Evolutionary conservation across 352 stramenopile genomes (phyloP).

Genomic region (Aphanomyces stellatus): DNA sequence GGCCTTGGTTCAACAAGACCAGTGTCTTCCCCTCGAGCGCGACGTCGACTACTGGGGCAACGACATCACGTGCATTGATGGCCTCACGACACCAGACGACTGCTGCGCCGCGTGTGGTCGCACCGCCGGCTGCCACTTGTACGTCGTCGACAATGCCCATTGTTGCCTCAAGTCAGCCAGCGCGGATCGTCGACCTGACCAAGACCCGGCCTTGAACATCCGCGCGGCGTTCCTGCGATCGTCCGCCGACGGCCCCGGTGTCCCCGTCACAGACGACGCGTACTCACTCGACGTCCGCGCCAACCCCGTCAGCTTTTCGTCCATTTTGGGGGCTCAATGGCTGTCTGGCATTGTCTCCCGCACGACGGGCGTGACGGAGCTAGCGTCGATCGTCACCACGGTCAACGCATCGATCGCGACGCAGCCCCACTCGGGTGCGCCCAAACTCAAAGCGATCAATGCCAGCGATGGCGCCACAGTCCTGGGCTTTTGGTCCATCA

Average conservation of each 20-base stretch:
- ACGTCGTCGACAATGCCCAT: background rate
- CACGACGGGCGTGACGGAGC: background rate
- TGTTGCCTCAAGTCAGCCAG: background rate
- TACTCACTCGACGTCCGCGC: background rate
- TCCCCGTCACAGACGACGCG: background rate
- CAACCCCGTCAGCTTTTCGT: background rate
- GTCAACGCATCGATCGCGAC: background rate
- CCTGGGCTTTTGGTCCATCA: background rate
- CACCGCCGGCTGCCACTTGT: slow-evolving; percentile 12
- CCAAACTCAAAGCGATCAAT: background rate
- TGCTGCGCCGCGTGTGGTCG: slow-evolving; percentile 30
- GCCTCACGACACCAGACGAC: slow-evolving; percentile 20
- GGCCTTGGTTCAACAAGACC: background rate
- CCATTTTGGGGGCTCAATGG: background rate
- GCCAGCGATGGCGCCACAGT: background rate
- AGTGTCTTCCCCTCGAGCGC: slow-evolving; percentile 2
- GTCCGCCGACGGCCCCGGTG: background rate
- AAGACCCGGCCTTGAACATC: background rate
- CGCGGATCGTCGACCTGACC: background rate
- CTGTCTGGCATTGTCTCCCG: background rate
- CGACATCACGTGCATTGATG: slow-evolving; percentile 19
- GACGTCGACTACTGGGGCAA: slow-evolving; percentile 33
- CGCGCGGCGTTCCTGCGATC: background rate
- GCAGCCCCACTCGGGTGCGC: background rate
- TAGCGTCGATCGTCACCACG: background rate